phyloP scores from a whole-genome alignment of 2,329 filamentous ascomycete species.

The Emergomyces pasteurianus region DNA sequence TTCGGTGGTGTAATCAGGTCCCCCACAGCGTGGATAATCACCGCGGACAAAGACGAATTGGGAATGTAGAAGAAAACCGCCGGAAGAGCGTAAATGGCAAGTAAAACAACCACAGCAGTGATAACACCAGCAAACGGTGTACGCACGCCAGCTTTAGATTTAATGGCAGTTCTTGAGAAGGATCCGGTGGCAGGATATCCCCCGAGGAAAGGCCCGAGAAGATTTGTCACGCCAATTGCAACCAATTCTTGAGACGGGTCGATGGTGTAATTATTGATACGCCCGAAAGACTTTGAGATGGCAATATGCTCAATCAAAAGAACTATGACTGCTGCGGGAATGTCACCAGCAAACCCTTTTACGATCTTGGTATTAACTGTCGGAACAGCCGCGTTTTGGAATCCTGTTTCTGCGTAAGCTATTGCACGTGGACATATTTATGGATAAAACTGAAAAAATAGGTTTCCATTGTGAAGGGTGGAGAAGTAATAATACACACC shows the following conservation, averaged over 20 bases:
- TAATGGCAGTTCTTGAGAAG: slow-evolving; percentile 92
- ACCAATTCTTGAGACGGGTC: slow-evolving; percentile 93
- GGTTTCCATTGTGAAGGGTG: no score
- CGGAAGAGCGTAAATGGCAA: slow-evolving; percentile 81
- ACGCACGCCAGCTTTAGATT: slow-evolving; percentile 88
- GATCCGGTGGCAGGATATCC: slow-evolving; percentile 89
- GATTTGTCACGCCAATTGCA: slow-evolving; percentile 80
- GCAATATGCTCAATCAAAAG: slow-evolving; percentile 93
- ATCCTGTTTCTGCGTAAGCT: slow-evolving; percentile 40
- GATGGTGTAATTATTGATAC: slow-evolving; percentile 92
- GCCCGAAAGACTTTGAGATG: slow-evolving; percentile 91
- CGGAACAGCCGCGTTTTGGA: slow-evolving; percentile 67
- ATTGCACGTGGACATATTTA: slow-evolving; percentile 5
- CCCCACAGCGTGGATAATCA: slow-evolving; percentile 92
- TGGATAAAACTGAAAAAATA: neutral
- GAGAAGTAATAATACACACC: slow-evolving; percentile 43
- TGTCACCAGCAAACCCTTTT: slow-evolving; percentile 53
- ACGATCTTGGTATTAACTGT: slow-evolving; percentile 55
- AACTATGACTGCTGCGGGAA: slow-evolving; percentile 86
- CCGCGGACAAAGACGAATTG: slow-evolving; percentile 63
- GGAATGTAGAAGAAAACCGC: slow-evolving; percentile 92
- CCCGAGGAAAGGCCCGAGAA: slow-evolving; percentile 83
- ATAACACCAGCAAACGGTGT: slow-evolving; percentile 85
- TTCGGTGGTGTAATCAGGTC: slow-evolving; percentile 87
- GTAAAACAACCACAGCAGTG: slow-evolving; percentile 70